Conservation (phyloP, 371 early-diverging fungal genomes). For the Zychaea mexicana region DNA sequence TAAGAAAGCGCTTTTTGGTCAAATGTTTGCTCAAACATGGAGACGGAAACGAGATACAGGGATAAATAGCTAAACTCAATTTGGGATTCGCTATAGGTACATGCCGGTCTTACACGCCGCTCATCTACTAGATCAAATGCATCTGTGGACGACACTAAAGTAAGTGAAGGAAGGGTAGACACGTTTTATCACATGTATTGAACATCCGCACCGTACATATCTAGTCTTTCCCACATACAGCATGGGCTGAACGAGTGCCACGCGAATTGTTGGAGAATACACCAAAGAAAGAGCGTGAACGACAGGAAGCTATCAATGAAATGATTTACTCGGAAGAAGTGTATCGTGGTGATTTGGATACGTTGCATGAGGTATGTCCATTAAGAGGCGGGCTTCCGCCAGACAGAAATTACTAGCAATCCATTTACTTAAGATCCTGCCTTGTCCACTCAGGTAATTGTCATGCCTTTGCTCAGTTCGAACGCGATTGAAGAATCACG, state of each 20-base stretch:
- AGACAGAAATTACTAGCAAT: neutral
- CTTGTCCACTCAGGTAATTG: conserved; percentile 28
- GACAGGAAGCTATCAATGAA: conserved; percentile 95
- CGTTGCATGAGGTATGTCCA: conserved; percentile 25
- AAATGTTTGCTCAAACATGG: neutral
- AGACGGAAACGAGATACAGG: neutral
- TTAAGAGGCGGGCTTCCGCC: neutral
- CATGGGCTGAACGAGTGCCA: conserved; percentile 75
- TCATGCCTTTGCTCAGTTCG: conserved; percentile 24
- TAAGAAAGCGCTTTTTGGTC: too few species aligned
- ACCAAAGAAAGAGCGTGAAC: conserved; percentile 76
- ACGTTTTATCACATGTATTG: too few species aligned
- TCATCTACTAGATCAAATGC: conserved; percentile 19
- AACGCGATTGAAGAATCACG: conserved; percentile 55
- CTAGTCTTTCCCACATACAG: conserved; percentile 35
- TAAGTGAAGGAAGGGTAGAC: too few species aligned
- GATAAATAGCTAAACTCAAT: too few species aligned
- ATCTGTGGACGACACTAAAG: conserved; percentile 18
- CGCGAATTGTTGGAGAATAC: conserved; percentile 70
- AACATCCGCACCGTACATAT: too few species aligned
- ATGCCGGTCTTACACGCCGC: conserved; percentile 13
- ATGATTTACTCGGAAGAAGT: conserved; percentile 89
- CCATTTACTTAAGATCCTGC: neutral
- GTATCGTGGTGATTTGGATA: conserved; percentile 75
- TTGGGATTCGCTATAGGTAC: conserved; percentile 13